phyloP scores from a whole-genome alignment of 208 protist species.

The Perkinsela sp. region DNA sequence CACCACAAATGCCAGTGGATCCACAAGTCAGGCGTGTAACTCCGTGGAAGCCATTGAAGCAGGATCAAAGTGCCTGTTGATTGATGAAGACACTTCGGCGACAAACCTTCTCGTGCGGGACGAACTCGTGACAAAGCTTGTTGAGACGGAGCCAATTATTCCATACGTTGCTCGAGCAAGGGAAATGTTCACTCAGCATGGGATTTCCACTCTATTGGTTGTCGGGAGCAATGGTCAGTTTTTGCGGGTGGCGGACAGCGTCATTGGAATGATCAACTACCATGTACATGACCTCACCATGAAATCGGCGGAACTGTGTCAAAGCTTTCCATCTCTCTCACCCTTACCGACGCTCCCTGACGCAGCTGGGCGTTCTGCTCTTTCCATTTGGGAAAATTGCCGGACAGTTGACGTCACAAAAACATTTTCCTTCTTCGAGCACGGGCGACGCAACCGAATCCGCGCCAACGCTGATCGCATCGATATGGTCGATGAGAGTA shows the following conservation, averaged over 20 bases:
- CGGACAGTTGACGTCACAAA: slow-evolving; percentile 2
- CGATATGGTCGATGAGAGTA: slow-evolving; percentile 9
- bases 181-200: slow-evolving; percentile 20
- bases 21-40: slow-evolving; percentile 65
- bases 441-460: neutral
- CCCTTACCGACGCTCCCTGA: neutral
- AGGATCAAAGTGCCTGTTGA: slow-evolving; percentile 39
- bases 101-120: slow-evolving; percentile 86
- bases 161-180: slow-evolving; percentile 40
- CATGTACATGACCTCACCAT: slow-evolving; percentile 25
- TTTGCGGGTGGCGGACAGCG: slow-evolving; percentile 50
- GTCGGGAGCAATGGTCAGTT: slow-evolving; percentile 70
- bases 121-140: slow-evolving; percentile 50
- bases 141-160: slow-evolving; percentile 72
- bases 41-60: slow-evolving; percentile 73
- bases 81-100: slow-evolving; percentile 81
- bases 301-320: slow-evolving; percentile 19
- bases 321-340: neutral
- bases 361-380: neutral
- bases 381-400: neutral
- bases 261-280: slow-evolving; percentile 61
- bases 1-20: slow-evolving; percentile 53
- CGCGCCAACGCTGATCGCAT: slow-evolving; percentile 1
- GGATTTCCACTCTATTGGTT: slow-evolving; percentile 50
- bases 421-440: neutral